A percentile compares a stretch with the other conserved stretches of the same genome.
phyloP scores from a whole-genome alignment of 306 rosid genomes.

The Sphenostylis stenocarpa region DNA sequence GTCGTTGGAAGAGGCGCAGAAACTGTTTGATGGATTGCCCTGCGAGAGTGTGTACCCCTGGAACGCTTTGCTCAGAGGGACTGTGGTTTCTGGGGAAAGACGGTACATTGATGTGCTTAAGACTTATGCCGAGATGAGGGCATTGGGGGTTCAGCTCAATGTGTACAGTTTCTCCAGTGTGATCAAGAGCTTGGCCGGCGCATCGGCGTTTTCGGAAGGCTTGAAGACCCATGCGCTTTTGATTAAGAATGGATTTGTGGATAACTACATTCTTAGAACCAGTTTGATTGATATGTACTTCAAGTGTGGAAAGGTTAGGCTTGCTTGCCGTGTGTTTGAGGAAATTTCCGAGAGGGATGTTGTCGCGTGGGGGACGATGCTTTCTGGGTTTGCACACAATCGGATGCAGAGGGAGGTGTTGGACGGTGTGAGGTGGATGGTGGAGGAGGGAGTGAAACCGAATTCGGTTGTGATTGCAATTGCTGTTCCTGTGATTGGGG shows the following conservation, averaged over 20 bases:
- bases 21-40: conserved; percentile 51
- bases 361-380: conserved; percentile 74
- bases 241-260: conserved; percentile 73
- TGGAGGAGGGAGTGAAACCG: conserved; percentile 48
- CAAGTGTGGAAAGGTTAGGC: conserved; percentile 75
- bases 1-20: conserved; percentile 50
- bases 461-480: conserved; percentile 67
- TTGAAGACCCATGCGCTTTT: conserved; percentile 66
- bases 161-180: conserved; percentile 72
- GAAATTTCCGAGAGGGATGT: conserved; percentile 66
- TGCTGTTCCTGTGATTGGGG: conserved; percentile 72
- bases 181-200: conserved; percentile 76
- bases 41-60: conserved; percentile 59
- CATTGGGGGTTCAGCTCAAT: conserved; percentile 66
- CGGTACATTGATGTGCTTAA: conserved; percentile 44
- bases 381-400: conserved; percentile 70
- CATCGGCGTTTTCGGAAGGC: conserved; percentile 66
- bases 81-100: conserved; percentile 60
- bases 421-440: conserved; percentile 64
- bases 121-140: conserved; percentile 58
- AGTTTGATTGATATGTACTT: conserved; percentile 71
- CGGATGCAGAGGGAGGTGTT: conserved; percentile 66
- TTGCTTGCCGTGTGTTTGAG: conserved; percentile 57
- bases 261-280: conserved; percentile 54
- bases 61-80: conserved; percentile 82